Conservation (phyloP, 768 basidiomycete genomes). For the Mycena sanguinolenta region DNA sequence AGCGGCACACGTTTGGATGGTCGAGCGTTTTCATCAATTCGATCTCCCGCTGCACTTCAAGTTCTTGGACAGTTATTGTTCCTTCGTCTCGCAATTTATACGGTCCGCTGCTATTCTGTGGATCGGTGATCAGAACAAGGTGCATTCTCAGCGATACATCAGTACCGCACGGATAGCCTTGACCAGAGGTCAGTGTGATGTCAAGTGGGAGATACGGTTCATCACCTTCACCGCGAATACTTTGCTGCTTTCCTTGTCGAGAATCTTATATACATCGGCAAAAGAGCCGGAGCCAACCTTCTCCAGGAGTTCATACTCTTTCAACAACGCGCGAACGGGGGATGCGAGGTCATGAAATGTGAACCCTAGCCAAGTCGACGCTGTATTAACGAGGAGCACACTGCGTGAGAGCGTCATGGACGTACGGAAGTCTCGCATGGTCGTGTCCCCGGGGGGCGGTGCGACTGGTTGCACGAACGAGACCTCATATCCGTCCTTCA, state of each 20-base stretch:
- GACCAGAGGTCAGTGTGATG: conserved; percentile 68
- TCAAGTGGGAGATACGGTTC: too few relatives aligned
- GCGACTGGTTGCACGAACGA: conserved; percentile 76
- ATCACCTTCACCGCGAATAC: too few relatives aligned
- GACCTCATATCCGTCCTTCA: conserved; percentile 86
- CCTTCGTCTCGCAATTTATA: neutral
- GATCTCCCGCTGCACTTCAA: conserved; percentile 52
- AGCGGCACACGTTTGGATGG: conserved; percentile 87
- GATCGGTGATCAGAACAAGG: conserved; percentile 55
- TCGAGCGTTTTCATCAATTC: conserved; percentile 81
- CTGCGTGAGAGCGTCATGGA: conserved; percentile 30
- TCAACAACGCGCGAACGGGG: conserved; percentile 68
- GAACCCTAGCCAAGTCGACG: conserved; percentile 62
- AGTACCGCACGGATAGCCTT: conserved; percentile 81
- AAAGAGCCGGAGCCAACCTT: conserved; percentile 92
- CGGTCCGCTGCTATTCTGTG: conserved; percentile 56
- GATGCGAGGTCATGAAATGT: conserved; percentile 75
- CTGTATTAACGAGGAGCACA: neutral
- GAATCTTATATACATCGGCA: conserved; percentile 87
- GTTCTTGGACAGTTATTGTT: neutral
- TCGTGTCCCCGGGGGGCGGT: conserved; percentile 52
- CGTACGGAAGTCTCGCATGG: conserved; percentile 81
- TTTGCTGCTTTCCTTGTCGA: conserved; percentile 77
- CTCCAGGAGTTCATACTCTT: conserved; percentile 71
- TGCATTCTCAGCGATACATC: conserved; percentile 33